Base-by-base conservation (phyloP, 2,329 filamentous ascomycete species). In the Zasmidium cellare region DNA sequence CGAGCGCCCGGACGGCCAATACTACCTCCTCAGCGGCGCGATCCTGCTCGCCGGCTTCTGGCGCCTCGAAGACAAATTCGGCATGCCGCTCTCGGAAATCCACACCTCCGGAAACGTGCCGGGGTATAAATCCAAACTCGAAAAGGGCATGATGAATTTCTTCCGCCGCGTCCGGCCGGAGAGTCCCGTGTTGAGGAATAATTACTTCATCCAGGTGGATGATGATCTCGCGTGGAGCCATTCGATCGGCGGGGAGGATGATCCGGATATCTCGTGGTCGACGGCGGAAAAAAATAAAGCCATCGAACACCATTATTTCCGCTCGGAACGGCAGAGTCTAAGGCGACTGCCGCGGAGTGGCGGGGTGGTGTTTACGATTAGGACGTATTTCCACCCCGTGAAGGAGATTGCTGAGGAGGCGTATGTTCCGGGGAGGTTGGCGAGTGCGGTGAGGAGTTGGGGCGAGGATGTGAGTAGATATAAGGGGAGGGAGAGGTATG, bases 201-300 rank as follows among this genome's bases (percentile, higher is more conserved):
- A 94, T 71, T 96, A 94, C 75, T 96, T 96, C 77, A 83, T 96
- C 62, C 91, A 96, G 75, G 90, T 94, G 1, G 91, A 96, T 69
- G 89, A 92, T 56, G 75, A 82, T 3, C 78, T 96, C 1, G 79
- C 88, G 0, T 96, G 91, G 91, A 90, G 87, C 58, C 76, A 80
- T 67, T 90, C 85, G 66, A 92, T 96, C 64, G 91, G 91, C 0
- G 66, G 76, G 16, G 91, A 96, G 73, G 89, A 96, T 70, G 51
- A n/a, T n/a, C n/a, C 50, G 9, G 74, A 76, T 1, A 83, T 87
- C 1, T 87, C 86, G 45, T 96, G 91, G 91, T 84, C 82, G 68
- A 90, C 87, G 3, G 89, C 90, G 1, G 83, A 90, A 73, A 90
- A 90, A 75, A 82, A 91, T 67, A 84, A 83, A 53, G 85, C 87